phyloP scores from a whole-genome alignment of 2,329 filamentous ascomycete genomes.

The Zarea fungicola region DNA sequence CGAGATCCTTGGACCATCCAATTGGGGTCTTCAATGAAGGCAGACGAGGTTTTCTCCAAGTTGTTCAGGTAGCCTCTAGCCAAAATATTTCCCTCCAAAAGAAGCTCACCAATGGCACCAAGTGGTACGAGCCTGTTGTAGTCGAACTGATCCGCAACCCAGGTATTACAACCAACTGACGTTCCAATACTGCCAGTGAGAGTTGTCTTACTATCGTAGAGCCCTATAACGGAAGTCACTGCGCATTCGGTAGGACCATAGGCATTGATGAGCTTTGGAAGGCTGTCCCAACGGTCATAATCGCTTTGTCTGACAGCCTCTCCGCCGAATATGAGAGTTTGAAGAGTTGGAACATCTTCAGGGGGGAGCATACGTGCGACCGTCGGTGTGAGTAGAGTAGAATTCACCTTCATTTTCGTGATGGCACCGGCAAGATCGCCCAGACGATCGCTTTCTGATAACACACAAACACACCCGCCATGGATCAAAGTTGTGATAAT shows the following conservation, averaged over 20 bases:
- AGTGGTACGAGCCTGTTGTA: conserved; percentile 13
- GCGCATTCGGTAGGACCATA: not conserved
- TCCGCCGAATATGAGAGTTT: not conserved
- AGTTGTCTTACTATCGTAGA: not conserved
- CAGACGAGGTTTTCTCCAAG: conserved; percentile 16
- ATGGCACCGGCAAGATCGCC: not conserved
- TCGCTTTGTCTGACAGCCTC: not conserved
- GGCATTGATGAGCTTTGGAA: not conserved
- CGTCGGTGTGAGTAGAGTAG: not conserved
- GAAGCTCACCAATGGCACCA: conserved; percentile 17
- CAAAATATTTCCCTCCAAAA: conserved; percentile 18
- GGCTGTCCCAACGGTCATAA: not conserved
- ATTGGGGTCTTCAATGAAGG: conserved; percentile 16
- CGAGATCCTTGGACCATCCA: conserved; percentile 5
- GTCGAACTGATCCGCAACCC: not conserved
- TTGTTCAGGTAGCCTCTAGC: conserved; percentile 17
- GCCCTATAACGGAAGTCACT: not conserved
- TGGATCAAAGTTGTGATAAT: conserved; percentile 18
- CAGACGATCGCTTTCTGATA: not conserved
- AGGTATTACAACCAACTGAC: not conserved
- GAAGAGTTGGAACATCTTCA: not conserved
- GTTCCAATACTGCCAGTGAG: not conserved
- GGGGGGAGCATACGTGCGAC: not conserved
- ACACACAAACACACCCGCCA: conserved; percentile 6
- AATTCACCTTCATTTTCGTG: not conserved